Evolutionary conservation across 257 asterid genomes (phyloP).

Genomic region (Forsythia suspensa): DNA sequence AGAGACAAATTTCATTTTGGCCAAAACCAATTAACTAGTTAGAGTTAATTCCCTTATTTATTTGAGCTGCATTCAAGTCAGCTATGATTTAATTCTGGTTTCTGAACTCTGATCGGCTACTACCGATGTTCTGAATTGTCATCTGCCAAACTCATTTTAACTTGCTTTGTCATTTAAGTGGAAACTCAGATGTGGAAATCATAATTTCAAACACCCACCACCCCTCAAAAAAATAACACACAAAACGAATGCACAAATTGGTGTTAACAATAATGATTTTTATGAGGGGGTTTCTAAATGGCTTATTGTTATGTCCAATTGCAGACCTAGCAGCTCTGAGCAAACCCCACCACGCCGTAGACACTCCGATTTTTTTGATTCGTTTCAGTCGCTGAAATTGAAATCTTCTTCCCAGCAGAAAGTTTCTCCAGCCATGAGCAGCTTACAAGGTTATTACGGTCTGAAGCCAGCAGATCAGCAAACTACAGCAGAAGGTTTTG

Average conservation of each 20-base stretch:
- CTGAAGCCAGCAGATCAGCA: slow-evolving; percentile 41
- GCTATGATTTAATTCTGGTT: neutral
- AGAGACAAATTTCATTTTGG: neutral
- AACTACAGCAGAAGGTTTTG: slow-evolving; percentile 45
- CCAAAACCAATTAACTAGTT: neutral
- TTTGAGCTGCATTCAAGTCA: slow-evolving; percentile 1
- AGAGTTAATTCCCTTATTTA: neutral
- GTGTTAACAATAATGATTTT: neutral
- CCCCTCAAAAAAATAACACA: neutral
- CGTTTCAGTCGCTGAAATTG: slow-evolving; percentile 69
- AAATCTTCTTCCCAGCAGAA: slow-evolving; percentile 50
- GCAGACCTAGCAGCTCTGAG: slow-evolving; percentile 69
- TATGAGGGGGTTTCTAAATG: neutral
- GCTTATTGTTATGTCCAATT: slow-evolving; percentile 17
- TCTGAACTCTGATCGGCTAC: slow-evolving; percentile 8
- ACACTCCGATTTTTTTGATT: slow-evolving; percentile 74
- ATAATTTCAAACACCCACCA: neutral
- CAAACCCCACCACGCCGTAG: slow-evolving; percentile 40
- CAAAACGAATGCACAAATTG: neutral
- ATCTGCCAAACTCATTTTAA: neutral
- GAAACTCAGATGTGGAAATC: neutral
- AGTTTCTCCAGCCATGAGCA: slow-evolving; percentile 70
- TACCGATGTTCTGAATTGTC: neutral
- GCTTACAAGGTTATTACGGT: slow-evolving; percentile 74
- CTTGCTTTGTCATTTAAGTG: neutral